Evolutionary conservation across 129 eudicot genomes (phyloP).

Genomic region (Flaveria sonorensis): DNA sequence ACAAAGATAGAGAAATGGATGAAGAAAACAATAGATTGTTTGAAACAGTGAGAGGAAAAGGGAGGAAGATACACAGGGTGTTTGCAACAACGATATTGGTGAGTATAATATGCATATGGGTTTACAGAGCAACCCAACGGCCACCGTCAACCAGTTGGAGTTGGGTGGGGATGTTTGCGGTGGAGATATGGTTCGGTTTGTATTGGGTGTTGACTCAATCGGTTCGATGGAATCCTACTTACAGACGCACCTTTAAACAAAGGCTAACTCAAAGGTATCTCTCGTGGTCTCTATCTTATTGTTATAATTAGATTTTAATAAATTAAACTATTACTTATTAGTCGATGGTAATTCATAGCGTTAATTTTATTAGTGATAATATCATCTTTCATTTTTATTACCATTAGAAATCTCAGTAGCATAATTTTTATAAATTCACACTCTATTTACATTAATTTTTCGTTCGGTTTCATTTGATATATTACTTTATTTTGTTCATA

Average conservation of each 20-base stretch:
- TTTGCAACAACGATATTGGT: slow-evolving; percentile 49
- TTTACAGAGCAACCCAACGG: slow-evolving; percentile 50
- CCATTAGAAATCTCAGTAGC: too few relatives aligned
- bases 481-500: too few relatives aligned
- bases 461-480: too few relatives aligned
- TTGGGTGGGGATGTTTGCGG: slow-evolving; percentile 52
- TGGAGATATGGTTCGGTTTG: slow-evolving; percentile 68
- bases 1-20: slow-evolving; percentile 12
- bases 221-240: slow-evolving; percentile 57
- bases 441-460: too few relatives aligned
- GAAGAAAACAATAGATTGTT: slow-evolving; percentile 30
- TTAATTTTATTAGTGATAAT: too few relatives aligned
- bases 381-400: too few relatives aligned
- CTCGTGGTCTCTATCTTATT: too few relatives aligned
- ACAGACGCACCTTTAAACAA: slow-evolving; percentile 62
- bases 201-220: slow-evolving; percentile 79
- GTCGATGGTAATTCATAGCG: too few relatives aligned
- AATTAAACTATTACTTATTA: too few relatives aligned
- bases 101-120: slow-evolving; percentile 49
- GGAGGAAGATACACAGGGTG: slow-evolving; percentile 39
- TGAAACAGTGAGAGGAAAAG: slow-evolving; percentile 49
- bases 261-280: slow-evolving; percentile 52
- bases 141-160: slow-evolving; percentile 26
- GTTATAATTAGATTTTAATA: too few relatives aligned
- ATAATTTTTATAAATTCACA: too few relatives aligned